Evolutionary conservation across 345 rosid species (phyloP).

Genomic region (Combretum micranthum): DNA sequence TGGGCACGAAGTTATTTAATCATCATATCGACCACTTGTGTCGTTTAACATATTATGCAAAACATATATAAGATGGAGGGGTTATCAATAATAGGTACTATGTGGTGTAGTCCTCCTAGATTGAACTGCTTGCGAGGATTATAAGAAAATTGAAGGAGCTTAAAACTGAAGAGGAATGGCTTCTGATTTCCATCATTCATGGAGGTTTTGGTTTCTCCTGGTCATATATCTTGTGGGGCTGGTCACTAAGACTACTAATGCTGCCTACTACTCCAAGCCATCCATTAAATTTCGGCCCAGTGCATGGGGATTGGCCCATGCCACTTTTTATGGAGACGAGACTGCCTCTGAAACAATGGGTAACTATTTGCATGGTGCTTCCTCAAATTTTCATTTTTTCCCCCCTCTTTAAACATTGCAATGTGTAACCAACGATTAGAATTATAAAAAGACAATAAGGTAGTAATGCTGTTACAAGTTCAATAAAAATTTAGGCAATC

Average conservation of each 20-base stretch:
- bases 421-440: too few relatives aligned
- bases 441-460: too few relatives aligned
- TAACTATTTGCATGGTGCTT: slow-evolving; percentile 6
- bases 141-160: slow-evolving; percentile 3
- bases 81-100: too few relatives aligned
- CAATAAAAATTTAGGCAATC: too few relatives aligned
- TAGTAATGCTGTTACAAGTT: too few relatives aligned
- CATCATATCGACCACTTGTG: too few relatives aligned
- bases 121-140: neutral
- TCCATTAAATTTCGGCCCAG: slow-evolving; percentile 29
- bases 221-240: slow-evolving; percentile 16
- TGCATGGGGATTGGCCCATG: slow-evolving; percentile 52
- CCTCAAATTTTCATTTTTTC: neutral
- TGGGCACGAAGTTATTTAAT: slow-evolving; percentile 23
- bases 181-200: slow-evolving; percentile 15
- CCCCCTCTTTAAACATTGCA: too few relatives aligned
- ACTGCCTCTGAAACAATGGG: slow-evolving; percentile 59
- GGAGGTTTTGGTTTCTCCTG: slow-evolving; percentile 31
- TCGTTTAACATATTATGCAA: too few relatives aligned
- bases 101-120: too few relatives aligned
- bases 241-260: slow-evolving; percentile 8
- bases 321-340: slow-evolving; percentile 70
- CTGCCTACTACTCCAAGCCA: slow-evolving; percentile 5
- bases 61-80: too few relatives aligned
- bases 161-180: slow-evolving; percentile 12